A percentile compares a stretch with the other conserved stretches of the same genome.
Conservation (phyloP, 768 basidiomycete genomes). For the Trametes meyenii region DNA sequence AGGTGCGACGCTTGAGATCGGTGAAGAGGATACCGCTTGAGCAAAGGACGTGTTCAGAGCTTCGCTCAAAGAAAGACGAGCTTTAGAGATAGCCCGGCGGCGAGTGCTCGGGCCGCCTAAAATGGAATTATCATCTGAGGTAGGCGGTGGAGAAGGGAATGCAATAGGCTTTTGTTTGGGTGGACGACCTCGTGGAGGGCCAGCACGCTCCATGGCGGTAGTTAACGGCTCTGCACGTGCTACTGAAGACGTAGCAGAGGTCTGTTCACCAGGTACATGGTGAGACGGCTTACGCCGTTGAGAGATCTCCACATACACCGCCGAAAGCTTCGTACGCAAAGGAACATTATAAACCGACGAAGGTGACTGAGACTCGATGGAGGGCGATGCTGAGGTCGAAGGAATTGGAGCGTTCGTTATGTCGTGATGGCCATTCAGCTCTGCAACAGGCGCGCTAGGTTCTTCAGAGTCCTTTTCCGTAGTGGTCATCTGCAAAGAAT, state of each 20-base stretch:
- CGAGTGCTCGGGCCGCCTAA: neutral
- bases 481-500: too few relatives aligned
- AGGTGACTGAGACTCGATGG: neutral
- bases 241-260: too few relatives aligned
- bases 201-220: neutral
- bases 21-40: neutral
- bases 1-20: neutral
- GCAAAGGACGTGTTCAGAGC: slow-evolving; percentile 14
- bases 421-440: too few relatives aligned
- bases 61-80: slow-evolving; percentile 1
- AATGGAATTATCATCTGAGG: neutral
- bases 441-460: too few relatives aligned
- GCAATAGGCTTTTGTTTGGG: neutral
- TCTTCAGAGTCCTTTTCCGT: too few relatives aligned
- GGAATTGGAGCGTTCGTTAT: too few relatives aligned
- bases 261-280: neutral
- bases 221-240: too few relatives aligned
- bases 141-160: neutral
- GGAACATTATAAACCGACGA: neutral
- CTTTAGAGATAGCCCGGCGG: neutral
- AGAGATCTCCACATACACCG: neutral
- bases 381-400: neutral
- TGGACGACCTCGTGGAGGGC: neutral
- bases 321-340: neutral
- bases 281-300: neutral